Evolutionary conservation across 2,329 filamentous ascomycete genomes (phyloP).

Genomic region (Epichloe sp.): DNA sequence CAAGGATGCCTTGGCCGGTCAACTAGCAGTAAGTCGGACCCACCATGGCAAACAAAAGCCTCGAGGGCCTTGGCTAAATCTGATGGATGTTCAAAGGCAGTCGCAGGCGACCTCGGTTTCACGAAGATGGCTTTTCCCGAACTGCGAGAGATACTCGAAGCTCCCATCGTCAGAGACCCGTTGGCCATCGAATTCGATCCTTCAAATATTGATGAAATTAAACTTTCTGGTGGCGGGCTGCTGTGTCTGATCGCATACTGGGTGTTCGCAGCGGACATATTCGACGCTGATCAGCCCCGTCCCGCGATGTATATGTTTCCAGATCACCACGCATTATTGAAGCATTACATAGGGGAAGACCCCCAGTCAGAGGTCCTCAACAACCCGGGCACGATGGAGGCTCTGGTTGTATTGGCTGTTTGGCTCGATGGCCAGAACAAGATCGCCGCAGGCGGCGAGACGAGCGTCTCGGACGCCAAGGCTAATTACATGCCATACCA

Average conservation of each 20-base stretch:
- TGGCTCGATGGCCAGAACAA: slow-evolving; percentile 41
- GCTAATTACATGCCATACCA: slow-evolving; percentile 46
- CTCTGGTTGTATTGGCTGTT: slow-evolving; percentile 45
- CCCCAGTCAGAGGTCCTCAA: slow-evolving; percentile 33
- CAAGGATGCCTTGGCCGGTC: slow-evolving; percentile 54
- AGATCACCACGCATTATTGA: slow-evolving; percentile 41
- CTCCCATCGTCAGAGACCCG: slow-evolving; percentile 30
- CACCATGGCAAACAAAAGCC: not conserved
- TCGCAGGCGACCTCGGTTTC: slow-evolving; percentile 50
- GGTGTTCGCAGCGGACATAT: slow-evolving; percentile 48
- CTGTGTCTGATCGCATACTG: slow-evolving; percentile 48
- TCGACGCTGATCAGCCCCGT: slow-evolving; percentile 39
- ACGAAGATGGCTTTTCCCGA: slow-evolving; percentile 31
- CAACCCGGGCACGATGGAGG: slow-evolving; percentile 43
- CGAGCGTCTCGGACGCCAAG: slow-evolving; percentile 13
- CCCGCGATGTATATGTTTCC: slow-evolving; percentile 47
- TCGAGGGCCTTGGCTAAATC: not conserved
- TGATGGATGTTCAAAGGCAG: slow-evolving; percentile 29
- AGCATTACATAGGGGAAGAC: slow-evolving; percentile 39
- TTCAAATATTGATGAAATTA: slow-evolving; percentile 35
- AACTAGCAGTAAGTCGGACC: slow-evolving; percentile 44
- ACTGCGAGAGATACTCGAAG: slow-evolving; percentile 31
- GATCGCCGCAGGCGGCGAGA: slow-evolving; percentile 17
- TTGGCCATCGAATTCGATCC: slow-evolving; percentile 32
- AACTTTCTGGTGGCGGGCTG: slow-evolving; percentile 44